Percentiles rank a stretch among this genome's conserved stretches.
Conservation (phyloP, 176 grass and related monocot species). For the Saccharum spontaneum region DNA sequence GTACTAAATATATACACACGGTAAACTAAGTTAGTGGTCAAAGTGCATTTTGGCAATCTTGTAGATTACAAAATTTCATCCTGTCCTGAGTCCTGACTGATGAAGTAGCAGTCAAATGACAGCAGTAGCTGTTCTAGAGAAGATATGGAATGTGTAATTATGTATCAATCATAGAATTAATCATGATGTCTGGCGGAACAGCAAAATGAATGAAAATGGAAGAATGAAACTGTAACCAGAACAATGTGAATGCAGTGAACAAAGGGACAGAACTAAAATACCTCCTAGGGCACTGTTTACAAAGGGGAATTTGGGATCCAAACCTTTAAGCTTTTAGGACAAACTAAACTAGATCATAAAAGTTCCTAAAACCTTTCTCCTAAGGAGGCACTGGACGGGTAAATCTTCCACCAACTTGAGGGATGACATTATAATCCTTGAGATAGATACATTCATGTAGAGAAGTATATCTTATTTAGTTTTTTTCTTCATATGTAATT, state of each 20-base stretch:
- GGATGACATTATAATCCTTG: neutral
- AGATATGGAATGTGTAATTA: neutral
- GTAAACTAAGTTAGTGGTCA: neutral
- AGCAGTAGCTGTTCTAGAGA: neutral
- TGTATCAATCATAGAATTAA: neutral
- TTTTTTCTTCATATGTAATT: slow-evolving; percentile 3
- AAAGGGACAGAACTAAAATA: slow-evolving; percentile 16
- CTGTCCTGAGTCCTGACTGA: neutral
- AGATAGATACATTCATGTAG: neutral
- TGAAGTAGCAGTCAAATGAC: neutral
- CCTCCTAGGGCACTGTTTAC: neutral
- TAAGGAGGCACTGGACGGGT: neutral
- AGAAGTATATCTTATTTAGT: slow-evolving; percentile 7
- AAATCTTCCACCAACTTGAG: slow-evolving; percentile 1
- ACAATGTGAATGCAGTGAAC: neutral
- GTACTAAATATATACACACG: neutral
- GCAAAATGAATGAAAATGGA: slow-evolving; percentile 15
- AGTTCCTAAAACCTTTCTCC: neutral
- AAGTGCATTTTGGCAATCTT: neutral
- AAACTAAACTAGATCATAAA: neutral
- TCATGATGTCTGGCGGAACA: slow-evolving; percentile 11
- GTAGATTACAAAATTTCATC: neutral
- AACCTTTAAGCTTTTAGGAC: slow-evolving; percentile 5
- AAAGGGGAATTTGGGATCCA: neutral
- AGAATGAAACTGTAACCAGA: neutral